These are phyloP conservation scores for Tricholomella constricta DNA, from an alignment of 768 basidiomycete species.

Conservation along the genomic window DNA sequence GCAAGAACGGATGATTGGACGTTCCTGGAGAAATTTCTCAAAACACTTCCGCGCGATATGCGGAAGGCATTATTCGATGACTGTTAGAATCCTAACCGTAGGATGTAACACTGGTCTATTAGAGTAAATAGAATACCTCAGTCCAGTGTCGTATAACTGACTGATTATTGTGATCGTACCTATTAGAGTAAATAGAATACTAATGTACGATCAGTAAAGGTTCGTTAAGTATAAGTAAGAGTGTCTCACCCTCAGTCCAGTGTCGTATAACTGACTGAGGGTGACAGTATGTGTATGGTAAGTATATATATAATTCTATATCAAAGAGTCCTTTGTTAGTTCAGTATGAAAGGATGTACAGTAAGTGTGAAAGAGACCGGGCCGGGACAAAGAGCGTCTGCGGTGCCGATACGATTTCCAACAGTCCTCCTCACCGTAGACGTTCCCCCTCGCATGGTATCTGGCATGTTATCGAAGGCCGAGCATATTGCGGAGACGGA, in stretches of 20 bases:
- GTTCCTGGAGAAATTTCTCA: too few species aligned
- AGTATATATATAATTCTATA: background rate
- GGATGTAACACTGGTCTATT: background rate
- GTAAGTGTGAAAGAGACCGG: too few species aligned
- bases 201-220: background rate
- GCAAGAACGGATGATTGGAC: too few species aligned
- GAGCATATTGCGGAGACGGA: constrained; percentile 12
- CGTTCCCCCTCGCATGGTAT: constrained; percentile 4
- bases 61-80: too few species aligned
- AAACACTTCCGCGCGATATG: too few species aligned
- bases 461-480: constrained; percentile 10
- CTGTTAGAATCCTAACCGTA: background rate
- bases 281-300: too few species aligned
- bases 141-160: background rate
- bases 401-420: background rate
- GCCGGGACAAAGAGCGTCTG: background rate
- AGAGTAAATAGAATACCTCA: background rate
- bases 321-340: background rate
- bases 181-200: background rate
- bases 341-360: too few species aligned
- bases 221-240: background rate
- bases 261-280: background rate
- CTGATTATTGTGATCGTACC: background rate
- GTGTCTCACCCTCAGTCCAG: background rate
- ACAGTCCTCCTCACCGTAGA: constrained; percentile 4